phyloP scores from a whole-genome alignment of 352 stramenopile species.

The Phytophthora citricola region DNA sequence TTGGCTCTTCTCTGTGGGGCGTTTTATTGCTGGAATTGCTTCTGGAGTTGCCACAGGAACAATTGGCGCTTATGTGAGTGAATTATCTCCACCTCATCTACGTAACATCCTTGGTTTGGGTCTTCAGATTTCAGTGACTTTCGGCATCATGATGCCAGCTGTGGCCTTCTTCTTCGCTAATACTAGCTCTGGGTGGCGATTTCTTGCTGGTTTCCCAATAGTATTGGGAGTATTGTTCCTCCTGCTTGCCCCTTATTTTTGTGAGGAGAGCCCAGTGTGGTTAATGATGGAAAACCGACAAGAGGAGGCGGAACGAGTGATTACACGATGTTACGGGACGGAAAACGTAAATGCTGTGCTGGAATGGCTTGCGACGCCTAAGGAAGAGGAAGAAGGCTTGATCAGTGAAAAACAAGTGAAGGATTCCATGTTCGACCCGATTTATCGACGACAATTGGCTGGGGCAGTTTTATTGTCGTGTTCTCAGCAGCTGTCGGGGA shows the following conservation, averaged over 20 bases:
- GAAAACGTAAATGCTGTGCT: slow-evolving; percentile 31
- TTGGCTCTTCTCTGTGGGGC: slow-evolving; percentile 40
- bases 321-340: slow-evolving; percentile 32
- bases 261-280: slow-evolving; percentile 55
- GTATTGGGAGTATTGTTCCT: slow-evolving; percentile 54
- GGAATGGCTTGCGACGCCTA: slow-evolving; percentile 14
- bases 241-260: slow-evolving; percentile 43
- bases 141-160: slow-evolving; percentile 54
- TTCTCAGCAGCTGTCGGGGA: slow-evolving; percentile 59
- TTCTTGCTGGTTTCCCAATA: slow-evolving; percentile 51
- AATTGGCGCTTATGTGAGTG: slow-evolving; percentile 45
- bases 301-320: slow-evolving; percentile 27
- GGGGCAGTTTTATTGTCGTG: slow-evolving; percentile 43
- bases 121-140: slow-evolving; percentile 54
- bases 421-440: slow-evolving; percentile 22
- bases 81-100: slow-evolving; percentile 44
- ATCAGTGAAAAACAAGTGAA: slow-evolving; percentile 15
- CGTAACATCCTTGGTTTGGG: slow-evolving; percentile 37
- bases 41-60: slow-evolving; percentile 41
- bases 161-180: slow-evolving; percentile 64
- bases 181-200: slow-evolving; percentile 50
- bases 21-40: slow-evolving; percentile 48
- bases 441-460: slow-evolving; percentile 38
- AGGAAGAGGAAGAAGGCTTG: slow-evolving; percentile 14
- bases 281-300: slow-evolving; percentile 34